Evolutionary conservation across 2,329 filamentous ascomycete species (phyloP), one percentile per base, ranked within the genome.

Genomic region (Boeremia exigua): DNA sequence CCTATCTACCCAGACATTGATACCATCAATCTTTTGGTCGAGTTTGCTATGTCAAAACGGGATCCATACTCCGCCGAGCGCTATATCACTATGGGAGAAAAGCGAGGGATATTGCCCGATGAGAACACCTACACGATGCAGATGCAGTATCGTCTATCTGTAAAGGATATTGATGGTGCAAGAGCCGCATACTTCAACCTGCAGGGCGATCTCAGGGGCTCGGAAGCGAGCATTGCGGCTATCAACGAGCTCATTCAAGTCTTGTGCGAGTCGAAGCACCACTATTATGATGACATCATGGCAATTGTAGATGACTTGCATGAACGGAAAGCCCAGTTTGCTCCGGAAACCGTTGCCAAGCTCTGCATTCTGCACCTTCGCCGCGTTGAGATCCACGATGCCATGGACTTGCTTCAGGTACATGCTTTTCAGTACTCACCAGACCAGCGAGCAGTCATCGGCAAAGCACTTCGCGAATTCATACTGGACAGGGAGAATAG

Each of bases 401-500:
- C 92, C 4, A 88, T 92, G 59, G 91, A 96, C 69, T 83, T 96
- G 0, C 83, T 98, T 14, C 91, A 92, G 23, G 82, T 88, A 4
- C 88, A 95, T 63, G 84, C 86, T 4, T 86, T 87, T 62, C 84
- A 88, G 52, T 91, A 86, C 72, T 89, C 90, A 40, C 81, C 87
- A 23, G 79, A 83, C 11, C 89, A 96, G 70, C 86, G 92, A 56
- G 80, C 80, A 7, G 74, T 83, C 29, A 86, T 96, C 33, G 84
- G 87, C 27, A 79, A 86, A 11, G 83, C 84, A 0, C 85, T 97
- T 47, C 78, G 89, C 4, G 74, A 80, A 0, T 95, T 90, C 74
- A 89, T 88, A 60, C 75, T 88, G 15, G 86, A 95, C 64, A 76
- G 72, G 37, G 88, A 83, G 63, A 88, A 82, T 54, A 89, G 85